Evolutionary conservation across 768 basidiomycete species (phyloP).

Genomic region (Tricholoma saponaceum): DNA sequence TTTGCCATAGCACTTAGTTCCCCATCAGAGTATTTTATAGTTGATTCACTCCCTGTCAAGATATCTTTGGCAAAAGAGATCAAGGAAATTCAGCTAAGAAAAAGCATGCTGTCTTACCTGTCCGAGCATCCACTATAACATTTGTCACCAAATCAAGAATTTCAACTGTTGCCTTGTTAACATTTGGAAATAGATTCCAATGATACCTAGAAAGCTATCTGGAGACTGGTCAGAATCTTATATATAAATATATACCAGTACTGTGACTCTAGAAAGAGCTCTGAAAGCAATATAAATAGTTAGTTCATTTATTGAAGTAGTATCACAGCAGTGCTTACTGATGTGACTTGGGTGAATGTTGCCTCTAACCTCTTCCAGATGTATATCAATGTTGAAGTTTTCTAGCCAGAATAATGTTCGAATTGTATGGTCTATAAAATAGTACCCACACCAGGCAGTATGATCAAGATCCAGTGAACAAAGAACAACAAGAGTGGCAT

Average conservation of each 20-base stretch:
- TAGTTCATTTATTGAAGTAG: too few species aligned
- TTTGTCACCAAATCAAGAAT: constrained; percentile 21
- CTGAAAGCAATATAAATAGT: constrained; percentile 16
- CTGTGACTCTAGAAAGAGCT: constrained; percentile 28
- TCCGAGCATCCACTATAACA: constrained; percentile 14
- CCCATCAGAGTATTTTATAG: not conserved
- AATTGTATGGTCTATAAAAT: constrained; percentile 33
- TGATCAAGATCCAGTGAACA: constrained; percentile 19
- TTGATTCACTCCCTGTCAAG: not conserved
- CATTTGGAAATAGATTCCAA: constrained; percentile 29
- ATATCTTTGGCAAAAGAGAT: not conserved
- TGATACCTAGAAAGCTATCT: constrained; percentile 25
- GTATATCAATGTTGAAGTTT: constrained; percentile 20
- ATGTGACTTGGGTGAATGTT: constrained; percentile 21
- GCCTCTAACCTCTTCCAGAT: constrained; percentile 18
- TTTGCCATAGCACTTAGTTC: not conserved
- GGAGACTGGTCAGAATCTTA: too few species aligned
- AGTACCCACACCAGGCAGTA: constrained; percentile 34
- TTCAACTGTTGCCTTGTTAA: constrained; percentile 15
- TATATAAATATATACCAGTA: too few species aligned
- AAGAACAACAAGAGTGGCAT: constrained; percentile 38
- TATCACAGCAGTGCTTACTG: constrained; percentile 25
- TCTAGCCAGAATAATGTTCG: constrained; percentile 44
- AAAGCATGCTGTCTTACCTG: too few species aligned
- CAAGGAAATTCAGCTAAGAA: too few species aligned